Evolutionary conservation across 768 basidiomycete genomes (phyloP), one percentile per base, ranked within the genome.

Genomic region (Pleurotus eryngii): DNA sequence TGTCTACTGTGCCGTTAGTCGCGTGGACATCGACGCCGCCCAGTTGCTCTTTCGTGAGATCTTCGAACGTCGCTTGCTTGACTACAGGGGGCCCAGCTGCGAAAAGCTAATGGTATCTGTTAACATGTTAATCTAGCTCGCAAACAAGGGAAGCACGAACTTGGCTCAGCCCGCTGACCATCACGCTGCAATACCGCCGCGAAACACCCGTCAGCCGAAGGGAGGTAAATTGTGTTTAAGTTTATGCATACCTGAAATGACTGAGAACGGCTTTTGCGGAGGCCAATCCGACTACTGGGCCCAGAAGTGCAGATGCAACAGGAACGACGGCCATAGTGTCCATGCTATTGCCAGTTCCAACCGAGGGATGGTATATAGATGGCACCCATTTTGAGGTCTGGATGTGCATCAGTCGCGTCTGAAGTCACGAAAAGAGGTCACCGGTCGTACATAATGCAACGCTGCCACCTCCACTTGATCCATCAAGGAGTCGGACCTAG

Each of bases 381-480:
- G 22, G 74, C 72, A 8, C 75, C 75, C 17, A 69, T 61, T 22
- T 65, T 67, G 8, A 76, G 63, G 59, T 76, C 74, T 67, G 18
- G 4, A 40, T n/a, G 26, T 54, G 47, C n/a, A 17, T 38, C 24
- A 57, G 46, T 24, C 45, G 20, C 4, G 35, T 14, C 26, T 22
- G 4, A 39, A 42, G 26, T 17, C 9, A 35, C 12, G 9, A 11
- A 15, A 46, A 24, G 8, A 9, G 42, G 49, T 30, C 30, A 11
- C 12, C 8, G 8, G 17, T 59, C 70, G 18, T 56, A 74, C 75
- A 76, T 8, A 68, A 67, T 17, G 74, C 71, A 5, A 76, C 75
- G 46, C 74, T 75, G 57, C 74, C 75, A 37, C 75, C 75, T 39
- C 75, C 75, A 47, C 75, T 76, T 4, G 75, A 76, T 26, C 75